phyloP scores from a whole-genome alignment of 495 filamentous ascomycete genomes.

The Bombardia bombarda region DNA sequence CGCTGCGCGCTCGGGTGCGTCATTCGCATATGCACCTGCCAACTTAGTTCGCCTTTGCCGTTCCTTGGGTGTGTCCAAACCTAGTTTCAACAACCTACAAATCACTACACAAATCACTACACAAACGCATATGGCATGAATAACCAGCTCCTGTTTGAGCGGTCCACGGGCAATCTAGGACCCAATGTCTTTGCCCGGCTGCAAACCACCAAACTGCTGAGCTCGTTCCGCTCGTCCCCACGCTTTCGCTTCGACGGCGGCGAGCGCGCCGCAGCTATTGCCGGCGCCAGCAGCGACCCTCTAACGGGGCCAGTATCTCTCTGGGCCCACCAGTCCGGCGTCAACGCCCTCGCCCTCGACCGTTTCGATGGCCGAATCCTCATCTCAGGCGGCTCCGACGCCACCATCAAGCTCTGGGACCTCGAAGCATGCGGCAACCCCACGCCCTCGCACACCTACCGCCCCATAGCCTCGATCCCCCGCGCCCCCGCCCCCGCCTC shows the following conservation, averaged over 20 bases:
- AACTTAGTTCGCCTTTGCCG: no score
- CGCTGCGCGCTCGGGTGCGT: no score
- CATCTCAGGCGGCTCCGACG: slow-evolving; percentile 75
- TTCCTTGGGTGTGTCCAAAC: no score
- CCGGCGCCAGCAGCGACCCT: slow-evolving; percentile 7
- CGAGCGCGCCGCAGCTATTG: slow-evolving; percentile 24
- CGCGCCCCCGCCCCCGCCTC: slow-evolving; percentile 6
- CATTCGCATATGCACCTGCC: no score
- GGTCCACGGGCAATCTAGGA: slow-evolving; percentile 55
- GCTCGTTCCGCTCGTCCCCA: slow-evolving; percentile 50
- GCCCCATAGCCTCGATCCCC: slow-evolving; percentile 33
- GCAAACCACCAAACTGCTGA: slow-evolving; percentile 49
- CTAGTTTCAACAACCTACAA: neutral
- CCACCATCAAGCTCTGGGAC: slow-evolving; percentile 75
- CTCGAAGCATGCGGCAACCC: slow-evolving; percentile 48
- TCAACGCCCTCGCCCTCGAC: slow-evolving; percentile 68
- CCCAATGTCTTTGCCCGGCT: slow-evolving; percentile 55
- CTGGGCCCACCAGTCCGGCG: slow-evolving; percentile 66
- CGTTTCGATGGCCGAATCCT: slow-evolving; percentile 73
- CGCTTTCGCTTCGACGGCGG: slow-evolving; percentile 60
- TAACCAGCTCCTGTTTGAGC: slow-evolving; percentile 60
- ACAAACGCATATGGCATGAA: slow-evolving; percentile 50
- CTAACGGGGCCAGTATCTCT: slow-evolving; percentile 8
- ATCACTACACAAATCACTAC: no score
- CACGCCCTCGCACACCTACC: slow-evolving; percentile 35